phyloP scores from a whole-genome alignment of 305 asterid species.

The Rubia peregrina region DNA sequence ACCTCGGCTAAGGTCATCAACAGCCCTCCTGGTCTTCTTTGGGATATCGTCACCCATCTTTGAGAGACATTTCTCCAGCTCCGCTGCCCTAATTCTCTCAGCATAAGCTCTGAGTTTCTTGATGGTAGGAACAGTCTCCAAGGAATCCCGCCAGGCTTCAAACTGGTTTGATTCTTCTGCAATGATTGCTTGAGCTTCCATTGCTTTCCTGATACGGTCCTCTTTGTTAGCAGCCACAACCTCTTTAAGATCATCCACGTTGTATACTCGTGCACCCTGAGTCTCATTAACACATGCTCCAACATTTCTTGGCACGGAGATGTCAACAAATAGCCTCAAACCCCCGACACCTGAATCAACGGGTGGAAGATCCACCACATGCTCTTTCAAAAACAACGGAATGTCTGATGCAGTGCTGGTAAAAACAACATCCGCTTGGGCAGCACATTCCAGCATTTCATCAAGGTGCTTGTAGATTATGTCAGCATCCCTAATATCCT shows the following conservation, averaged over 20 bases:
- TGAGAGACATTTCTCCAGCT: conserved; percentile 82
- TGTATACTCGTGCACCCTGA: conserved; percentile 61
- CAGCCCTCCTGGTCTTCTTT: conserved; percentile 72
- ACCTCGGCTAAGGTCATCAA: conserved; percentile 86
- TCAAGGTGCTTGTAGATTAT: conserved; percentile 63
- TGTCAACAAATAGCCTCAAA: conserved; percentile 69
- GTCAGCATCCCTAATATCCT: conserved; percentile 67
- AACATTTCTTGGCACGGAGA: conserved; percentile 89
- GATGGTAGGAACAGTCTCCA: conserved; percentile 92
- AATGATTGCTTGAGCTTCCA: conserved; percentile 90
- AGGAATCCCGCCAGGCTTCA: conserved; percentile 94
- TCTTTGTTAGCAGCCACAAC: conserved; percentile 97
- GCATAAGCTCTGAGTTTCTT: conserved; percentile 94
- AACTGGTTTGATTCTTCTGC: conserved; percentile 75
- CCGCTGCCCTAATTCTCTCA: conserved; percentile 74
- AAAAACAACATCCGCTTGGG: conserved; percentile 77
- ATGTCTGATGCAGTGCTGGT: conserved; percentile 91
- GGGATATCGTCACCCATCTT: conserved; percentile 91
- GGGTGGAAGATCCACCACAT: conserved; percentile 47
- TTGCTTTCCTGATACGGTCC: conserved; percentile 78
- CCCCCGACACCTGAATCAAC: conserved; percentile 42
- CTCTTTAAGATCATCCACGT: conserved; percentile 92
- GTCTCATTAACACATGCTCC: conserved; percentile 76
- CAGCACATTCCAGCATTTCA: conserved; percentile 58
- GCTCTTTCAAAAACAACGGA: conserved; percentile 64